Percentiles rank a stretch among this genome's conserved stretches.
phyloP scores from a whole-genome alignment of 1,139 yeast species.

The Scheffersomyces parashehatae region DNA sequence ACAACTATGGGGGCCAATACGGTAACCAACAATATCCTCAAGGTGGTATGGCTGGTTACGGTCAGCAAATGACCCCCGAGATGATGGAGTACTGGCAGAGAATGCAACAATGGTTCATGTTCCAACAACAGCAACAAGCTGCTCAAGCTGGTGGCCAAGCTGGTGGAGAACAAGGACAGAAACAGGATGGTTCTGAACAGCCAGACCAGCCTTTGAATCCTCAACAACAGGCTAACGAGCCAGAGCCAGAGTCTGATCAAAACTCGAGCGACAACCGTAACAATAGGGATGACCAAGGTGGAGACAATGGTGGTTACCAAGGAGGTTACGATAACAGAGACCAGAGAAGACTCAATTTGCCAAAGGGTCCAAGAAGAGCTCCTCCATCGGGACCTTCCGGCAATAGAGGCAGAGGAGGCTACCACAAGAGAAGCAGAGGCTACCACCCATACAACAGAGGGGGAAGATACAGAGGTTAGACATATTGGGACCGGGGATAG shows the following conservation, averaged over 20 bases:
- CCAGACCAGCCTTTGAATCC: conserved; percentile 56
- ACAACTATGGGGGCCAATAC: conserved; percentile 34
- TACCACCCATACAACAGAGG: conserved; percentile 26
- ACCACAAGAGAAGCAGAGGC: conserved; percentile 18
- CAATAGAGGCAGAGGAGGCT: conserved; percentile 25
- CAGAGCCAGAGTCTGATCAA: conserved; percentile 12
- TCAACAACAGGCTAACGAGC: conserved; percentile 44
- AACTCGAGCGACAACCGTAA: conserved; percentile 15
- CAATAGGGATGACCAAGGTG: conserved; percentile 10
- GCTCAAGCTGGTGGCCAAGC: conserved; percentile 10
- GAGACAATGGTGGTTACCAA: conserved; percentile 9
- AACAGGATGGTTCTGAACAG: conserved; percentile 28
- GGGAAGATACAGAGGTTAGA: background rate
- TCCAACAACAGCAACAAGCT: conserved; percentile 47
- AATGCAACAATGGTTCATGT: conserved; percentile 77
- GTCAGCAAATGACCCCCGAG: conserved; percentile 62
- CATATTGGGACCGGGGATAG: no score
- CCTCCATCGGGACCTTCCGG: conserved; percentile 42
- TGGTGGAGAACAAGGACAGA: conserved; percentile 46
- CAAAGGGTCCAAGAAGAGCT: conserved; percentile 46
- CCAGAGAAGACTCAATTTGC: conserved; percentile 35
- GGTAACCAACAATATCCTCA: conserved; percentile 30
- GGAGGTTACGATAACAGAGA: conserved; percentile 19
- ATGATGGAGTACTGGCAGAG: conserved; percentile 89
- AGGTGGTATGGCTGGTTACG: conserved; percentile 22